Conservation (phyloP, 306 rosid species). For the Sechiopsis laciniata region DNA sequence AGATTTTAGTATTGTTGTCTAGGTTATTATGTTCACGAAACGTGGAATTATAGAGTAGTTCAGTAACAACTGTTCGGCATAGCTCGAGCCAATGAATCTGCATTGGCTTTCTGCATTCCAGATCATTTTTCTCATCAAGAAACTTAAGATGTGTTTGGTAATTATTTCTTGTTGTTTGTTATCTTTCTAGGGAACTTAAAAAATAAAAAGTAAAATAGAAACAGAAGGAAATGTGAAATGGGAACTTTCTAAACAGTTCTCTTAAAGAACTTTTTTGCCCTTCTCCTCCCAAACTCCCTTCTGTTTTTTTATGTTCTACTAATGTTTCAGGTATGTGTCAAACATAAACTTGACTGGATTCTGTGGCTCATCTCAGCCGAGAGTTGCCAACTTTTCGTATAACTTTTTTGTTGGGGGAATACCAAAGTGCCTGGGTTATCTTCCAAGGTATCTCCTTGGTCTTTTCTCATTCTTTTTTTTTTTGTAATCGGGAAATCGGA, state of each 20-base stretch:
- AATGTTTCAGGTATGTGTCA: conserved; percentile 55
- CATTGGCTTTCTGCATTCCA: not conserved
- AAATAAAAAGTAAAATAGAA: not conserved
- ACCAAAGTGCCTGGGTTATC: conserved; percentile 76
- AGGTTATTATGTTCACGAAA: not conserved
- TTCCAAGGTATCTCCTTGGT: conserved; percentile 55
- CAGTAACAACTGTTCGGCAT: not conserved
- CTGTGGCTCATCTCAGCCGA: conserved; percentile 53
- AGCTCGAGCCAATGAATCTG: too few species aligned
- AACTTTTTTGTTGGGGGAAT: conserved; percentile 81
- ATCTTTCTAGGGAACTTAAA: not conserved
- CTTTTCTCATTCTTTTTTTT: not conserved
- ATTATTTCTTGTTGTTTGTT: not conserved
- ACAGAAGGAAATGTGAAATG: too few species aligned
- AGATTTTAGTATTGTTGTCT: not conserved
- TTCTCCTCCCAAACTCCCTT: conserved; percentile 19
- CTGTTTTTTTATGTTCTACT: conserved; percentile 14
- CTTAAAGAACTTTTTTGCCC: not conserved
- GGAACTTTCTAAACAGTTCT: not conserved
- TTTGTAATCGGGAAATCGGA: too few species aligned
- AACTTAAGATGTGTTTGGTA: not conserved
- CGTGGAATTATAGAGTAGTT: not conserved
- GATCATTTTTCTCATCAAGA: not conserved
- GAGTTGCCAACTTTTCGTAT: conserved; percentile 75
- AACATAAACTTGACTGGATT: conserved; percentile 48